A percentile compares a stretch with the other conserved stretches of the same genome.
These are phyloP conservation scores for Salisapilia sapeloensis DNA, from an alignment of 352 stramenopile species.

Conservation along the genomic window DNA sequence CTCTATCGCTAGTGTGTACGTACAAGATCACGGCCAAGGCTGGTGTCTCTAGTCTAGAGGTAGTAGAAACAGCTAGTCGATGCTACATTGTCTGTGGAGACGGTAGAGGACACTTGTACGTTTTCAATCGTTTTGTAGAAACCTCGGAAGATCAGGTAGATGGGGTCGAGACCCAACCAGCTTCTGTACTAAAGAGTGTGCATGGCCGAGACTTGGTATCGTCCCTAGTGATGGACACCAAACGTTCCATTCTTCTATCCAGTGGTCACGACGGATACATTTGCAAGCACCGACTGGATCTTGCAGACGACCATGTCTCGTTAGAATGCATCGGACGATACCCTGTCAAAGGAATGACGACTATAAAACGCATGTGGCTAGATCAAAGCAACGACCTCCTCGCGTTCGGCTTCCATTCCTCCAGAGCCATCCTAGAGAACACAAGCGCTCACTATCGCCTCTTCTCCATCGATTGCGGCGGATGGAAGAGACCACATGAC, in stretches of 20 bases:
- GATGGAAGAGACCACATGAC: constrained; percentile 66
- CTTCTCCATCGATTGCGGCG: constrained; percentile 59
- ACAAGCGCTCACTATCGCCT: constrained; percentile 50
- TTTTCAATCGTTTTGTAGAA: constrained; percentile 22
- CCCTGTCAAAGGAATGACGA: constrained; percentile 62
- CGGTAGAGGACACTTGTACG: constrained; percentile 47
- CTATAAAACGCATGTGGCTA: constrained; percentile 48
- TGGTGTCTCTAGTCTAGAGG: constrained; percentile 21
- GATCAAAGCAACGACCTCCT: constrained; percentile 24
- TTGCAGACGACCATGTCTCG: constrained; percentile 7
- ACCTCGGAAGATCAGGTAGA: background rate
- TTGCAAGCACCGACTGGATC: constrained; percentile 24
- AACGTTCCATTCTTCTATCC: constrained; percentile 24
- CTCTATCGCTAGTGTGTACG: constrained; percentile 16
- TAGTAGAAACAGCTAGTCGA: constrained; percentile 18
- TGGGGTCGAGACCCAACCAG: constrained; percentile 2
- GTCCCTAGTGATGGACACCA: constrained; percentile 17
- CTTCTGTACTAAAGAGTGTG: constrained; percentile 20
- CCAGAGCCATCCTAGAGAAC: constrained; percentile 57
- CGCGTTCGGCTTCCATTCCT: constrained; percentile 72
- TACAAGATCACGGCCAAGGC: constrained; percentile 47
- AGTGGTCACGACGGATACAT: constrained; percentile 75
- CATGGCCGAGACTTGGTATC: constrained; percentile 59
- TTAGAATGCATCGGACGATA: constrained; percentile 28
- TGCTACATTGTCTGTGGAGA: constrained; percentile 57